These are phyloP conservation scores for Saturnispora sanitii DNA, from an alignment of 805 yeast species.

Conservation along the genomic window DNA sequence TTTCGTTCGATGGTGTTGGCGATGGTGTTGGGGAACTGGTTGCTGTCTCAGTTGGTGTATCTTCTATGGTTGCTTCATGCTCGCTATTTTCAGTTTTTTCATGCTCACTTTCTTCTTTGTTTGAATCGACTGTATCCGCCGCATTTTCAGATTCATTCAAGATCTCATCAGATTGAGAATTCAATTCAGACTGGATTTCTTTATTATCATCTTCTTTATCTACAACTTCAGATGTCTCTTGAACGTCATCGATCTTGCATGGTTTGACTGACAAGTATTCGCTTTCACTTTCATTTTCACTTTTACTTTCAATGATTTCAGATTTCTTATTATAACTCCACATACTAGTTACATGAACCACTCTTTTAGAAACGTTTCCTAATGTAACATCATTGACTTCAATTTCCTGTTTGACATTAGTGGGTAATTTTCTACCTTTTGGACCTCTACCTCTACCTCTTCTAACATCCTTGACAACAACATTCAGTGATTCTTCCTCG, in stretches of 20 bases:
- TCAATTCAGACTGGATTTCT: too few relatives aligned
- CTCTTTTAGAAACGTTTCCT: slow-evolving; percentile 24
- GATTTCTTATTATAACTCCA: slow-evolving; percentile 28
- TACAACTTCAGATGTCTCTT: too few relatives aligned
- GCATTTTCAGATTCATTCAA: too few relatives aligned
- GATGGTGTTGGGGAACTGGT: too few relatives aligned
- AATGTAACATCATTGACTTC: slow-evolving; percentile 27
- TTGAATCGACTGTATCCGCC: background rate
- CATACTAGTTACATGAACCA: slow-evolving; percentile 25
- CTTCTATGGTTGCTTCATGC: background rate
- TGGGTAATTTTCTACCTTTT: slow-evolving; percentile 60
- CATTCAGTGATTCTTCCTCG: slow-evolving; percentile 6
- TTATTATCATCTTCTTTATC: too few relatives aligned
- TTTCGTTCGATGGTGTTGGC: background rate
- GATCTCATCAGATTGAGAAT: too few relatives aligned
- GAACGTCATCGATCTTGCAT: too few relatives aligned
- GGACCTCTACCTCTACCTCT: slow-evolving; percentile 63
- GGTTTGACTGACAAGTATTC: too few relatives aligned
- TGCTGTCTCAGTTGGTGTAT: too few relatives aligned
- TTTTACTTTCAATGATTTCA: background rate
- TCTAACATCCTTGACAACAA: slow-evolving; percentile 28
- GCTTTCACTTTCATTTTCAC: background rate
- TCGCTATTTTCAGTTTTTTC: background rate
- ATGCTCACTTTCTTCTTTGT: background rate
- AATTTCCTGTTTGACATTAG: slow-evolving; percentile 36